Evolutionary conservation across 2,329 filamentous ascomycete genomes (phyloP), one percentile per base, ranked within the genome.

Genomic region (Chaetomium globosum): DNA sequence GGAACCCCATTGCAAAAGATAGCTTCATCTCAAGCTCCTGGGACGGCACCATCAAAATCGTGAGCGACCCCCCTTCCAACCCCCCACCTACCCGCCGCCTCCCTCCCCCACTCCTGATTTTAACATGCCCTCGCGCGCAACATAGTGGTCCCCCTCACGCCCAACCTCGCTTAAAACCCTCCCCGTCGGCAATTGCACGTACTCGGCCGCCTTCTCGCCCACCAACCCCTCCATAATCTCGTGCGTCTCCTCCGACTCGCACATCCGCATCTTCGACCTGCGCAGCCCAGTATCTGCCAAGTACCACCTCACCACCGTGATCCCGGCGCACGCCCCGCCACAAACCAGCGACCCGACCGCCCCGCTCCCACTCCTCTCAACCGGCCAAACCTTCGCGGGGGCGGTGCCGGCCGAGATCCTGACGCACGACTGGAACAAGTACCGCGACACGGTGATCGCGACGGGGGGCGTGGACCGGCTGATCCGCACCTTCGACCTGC

Each of bases 361-460:
- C 1, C 53, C 52, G 33, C 64, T 68, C 31, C 65, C 65, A 5
- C n/a, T 58, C 4, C 71, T 68, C 33, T 65, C 67, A 13, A 71
- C 73, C 31, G 72, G 74, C 19, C 74, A 71, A 60, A 71, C 69
- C 31, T 74, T 70, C 65, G 76, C 73, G 58, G 79, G 78, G 31
- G 75, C 79, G 39, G 78, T 87, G n/a, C 92, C 93, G 0, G 84
- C 87, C 10, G 95, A 99, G 80, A 87, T 92, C 46, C 84, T 99
- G 36, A 97, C 93, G 0, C 95, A 98, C 78, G 95, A 99, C 77
- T 99, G 95, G 95, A 99, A 99, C 80, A 99, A 99, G 78, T 99
- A 99, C 79, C 86, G 90, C 48, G 87, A 93, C 70, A 89, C 88
- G 0, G 82, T 97, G 30, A 81, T 99, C 62, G 95, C 95, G 0